Evolutionary conservation across 2,329 filamentous ascomycete genomes (phyloP).

Genomic region (Talaromyces rugulosus): DNA sequence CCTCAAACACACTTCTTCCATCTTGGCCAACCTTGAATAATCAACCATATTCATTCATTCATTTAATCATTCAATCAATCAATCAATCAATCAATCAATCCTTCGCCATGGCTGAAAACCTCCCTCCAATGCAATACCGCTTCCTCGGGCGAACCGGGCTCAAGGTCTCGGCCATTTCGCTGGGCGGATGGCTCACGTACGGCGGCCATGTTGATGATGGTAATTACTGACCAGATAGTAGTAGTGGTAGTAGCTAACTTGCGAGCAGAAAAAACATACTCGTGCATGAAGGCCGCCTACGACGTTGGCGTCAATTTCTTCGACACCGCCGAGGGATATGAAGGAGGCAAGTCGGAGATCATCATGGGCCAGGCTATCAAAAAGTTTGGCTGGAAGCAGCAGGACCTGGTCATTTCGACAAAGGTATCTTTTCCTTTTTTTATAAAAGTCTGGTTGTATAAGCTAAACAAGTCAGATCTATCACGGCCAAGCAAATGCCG

Average conservation of each 20-base stretch:
- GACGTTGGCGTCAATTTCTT: slow-evolving; percentile 56
- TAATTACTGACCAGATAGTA: slow-evolving; percentile 26
- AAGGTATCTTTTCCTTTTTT: slow-evolving; percentile 36
- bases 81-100: neutral
- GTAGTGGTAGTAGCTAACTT: neutral
- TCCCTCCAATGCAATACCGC: slow-evolving; percentile 60
- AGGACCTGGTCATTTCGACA: slow-evolving; percentile 55
- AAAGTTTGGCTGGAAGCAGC: slow-evolving; percentile 54
- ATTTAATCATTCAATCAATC: no score
- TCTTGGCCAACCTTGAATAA: neutral
- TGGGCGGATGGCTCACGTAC: slow-evolving; percentile 63
- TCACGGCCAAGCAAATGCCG: slow-evolving; percentile 59
- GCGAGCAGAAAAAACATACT: slow-evolving; percentile 27
- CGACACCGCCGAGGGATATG: slow-evolving; percentile 53
- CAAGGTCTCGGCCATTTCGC: slow-evolving; percentile 68
- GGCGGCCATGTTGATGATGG: slow-evolving; percentile 68
- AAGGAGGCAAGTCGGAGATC: slow-evolving; percentile 50
- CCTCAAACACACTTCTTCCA: neutral
- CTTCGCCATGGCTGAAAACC: slow-evolving; percentile 19
- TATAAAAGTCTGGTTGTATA: no score
- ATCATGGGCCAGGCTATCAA: slow-evolving; percentile 56
- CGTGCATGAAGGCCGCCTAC: slow-evolving; percentile 51
- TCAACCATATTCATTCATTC: no score
- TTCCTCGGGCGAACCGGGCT: slow-evolving; percentile 68
- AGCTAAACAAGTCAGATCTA: slow-evolving; percentile 46